Base-by-base conservation (phyloP, 2,329 filamentous ascomycete species). In the Dactylellina sp. region DNA sequence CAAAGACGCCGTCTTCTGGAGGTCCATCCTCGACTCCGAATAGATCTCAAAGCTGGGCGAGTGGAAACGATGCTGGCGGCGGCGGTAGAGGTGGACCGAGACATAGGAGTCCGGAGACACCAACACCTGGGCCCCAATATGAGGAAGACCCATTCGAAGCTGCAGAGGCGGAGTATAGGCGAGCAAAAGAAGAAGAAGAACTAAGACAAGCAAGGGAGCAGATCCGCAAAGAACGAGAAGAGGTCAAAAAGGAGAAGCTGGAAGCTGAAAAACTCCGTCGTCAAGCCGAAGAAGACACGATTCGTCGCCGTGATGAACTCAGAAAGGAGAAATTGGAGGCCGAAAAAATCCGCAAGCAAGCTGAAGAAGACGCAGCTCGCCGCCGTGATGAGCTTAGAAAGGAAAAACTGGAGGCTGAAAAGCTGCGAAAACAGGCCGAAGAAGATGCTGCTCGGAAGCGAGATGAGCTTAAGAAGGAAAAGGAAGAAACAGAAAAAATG, bases 401-500 rank as follows among this genome's bases (percentile, higher is more conserved):
- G 32, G 57, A 75, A 16, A 62, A 25, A 39, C 37, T 55, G 24
- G 70, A 62, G 22, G 70, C 70, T 11, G 57, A 66, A 18, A 39
- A 47, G 37, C 37, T 61, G 18, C 32, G 44, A 12, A 60, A 60
- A 20, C 56, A 55, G 40, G 57, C 57, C 7, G 57, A 71, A n/a
- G 44, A 52, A 25, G 49, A 65, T 12, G 59, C 47, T 55, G 49
- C 59, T 74, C 93, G 91, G 82, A 85, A 93, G 78, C 91, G 93
- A 0, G 90, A 98, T 66, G 92, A 97, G 79, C 96, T 93, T 0
- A 94, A 98, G 77, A 92, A 97, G 52, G 91, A 85, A 5, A 84
- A 85, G 50, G 83, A 88, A n/a, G 87, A 88, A 5, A 86, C 91
- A 44, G 87, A 91, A 25, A 85, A 86, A 25, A 86, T 87, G 53